phyloP scores from a whole-genome alignment of 371 early-diverging fungal genomes.

The Apophysomyces ossiformis region DNA sequence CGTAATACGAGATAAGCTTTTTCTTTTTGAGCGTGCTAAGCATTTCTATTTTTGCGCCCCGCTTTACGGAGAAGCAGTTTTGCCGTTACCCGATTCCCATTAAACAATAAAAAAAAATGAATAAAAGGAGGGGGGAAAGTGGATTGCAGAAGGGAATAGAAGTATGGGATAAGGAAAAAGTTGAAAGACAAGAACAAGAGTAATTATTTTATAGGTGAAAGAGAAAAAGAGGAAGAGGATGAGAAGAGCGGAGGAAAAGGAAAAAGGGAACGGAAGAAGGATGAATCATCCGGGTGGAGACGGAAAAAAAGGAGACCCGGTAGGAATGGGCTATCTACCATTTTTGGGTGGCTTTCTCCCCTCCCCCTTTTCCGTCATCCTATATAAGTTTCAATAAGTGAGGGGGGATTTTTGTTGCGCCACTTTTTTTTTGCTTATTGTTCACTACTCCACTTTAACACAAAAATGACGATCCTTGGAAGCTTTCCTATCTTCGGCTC shows the following conservation, averaged over 20 bases:
- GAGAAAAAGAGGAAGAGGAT: neutral
- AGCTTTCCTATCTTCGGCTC: conserved; percentile 34
- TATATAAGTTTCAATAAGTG: neutral
- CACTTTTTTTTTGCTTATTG: conserved; percentile 1
- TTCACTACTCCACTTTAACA: neutral
- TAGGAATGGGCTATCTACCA: neutral
- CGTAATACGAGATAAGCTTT: neutral
- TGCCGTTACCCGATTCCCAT: no score
- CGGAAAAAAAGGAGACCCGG: neutral
- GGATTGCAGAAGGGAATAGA: no score
- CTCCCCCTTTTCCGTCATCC: no score
- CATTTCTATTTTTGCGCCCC: no score
- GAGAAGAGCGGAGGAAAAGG: no score
- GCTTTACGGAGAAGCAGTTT: no score
- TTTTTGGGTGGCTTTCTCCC: no score
- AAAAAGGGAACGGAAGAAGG: neutral
- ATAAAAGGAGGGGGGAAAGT: no score
- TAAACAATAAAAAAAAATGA: no score
- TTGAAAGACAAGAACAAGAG: neutral
- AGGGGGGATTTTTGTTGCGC: neutral
- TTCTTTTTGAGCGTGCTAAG: no score
- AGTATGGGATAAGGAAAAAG: no score
- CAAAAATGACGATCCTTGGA: conserved; percentile 32
- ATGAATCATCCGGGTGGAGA: conserved; percentile 7
- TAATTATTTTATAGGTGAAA: neutral